Conservation (phyloP, 768 basidiomycete genomes). For the Lentinula aciculospora region DNA sequence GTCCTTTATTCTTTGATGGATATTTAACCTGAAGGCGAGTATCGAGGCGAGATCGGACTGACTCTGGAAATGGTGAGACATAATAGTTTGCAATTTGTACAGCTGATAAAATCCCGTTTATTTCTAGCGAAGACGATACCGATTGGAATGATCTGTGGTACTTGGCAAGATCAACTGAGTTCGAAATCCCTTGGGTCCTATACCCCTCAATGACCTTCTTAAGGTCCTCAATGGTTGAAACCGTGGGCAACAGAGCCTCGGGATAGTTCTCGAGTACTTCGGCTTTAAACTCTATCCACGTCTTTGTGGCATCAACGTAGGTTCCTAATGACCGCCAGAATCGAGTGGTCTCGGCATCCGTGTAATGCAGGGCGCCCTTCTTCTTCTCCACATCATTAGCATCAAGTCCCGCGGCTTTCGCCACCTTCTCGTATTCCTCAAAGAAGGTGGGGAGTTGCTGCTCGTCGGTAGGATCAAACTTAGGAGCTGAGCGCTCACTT, state of each 20-base stretch:
- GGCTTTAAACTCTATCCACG: not conserved
- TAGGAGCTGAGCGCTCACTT: not conserved
- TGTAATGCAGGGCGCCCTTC: not conserved
- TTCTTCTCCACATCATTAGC: not conserved
- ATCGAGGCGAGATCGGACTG: not conserved
- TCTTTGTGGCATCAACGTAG: not conserved
- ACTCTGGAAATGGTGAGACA: not conserved
- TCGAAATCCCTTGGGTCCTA: not conserved
- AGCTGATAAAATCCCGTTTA: not conserved
- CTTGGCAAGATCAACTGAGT: not conserved
- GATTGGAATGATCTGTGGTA: not conserved
- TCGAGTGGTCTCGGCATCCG: not conserved
- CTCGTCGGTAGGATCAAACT: not conserved
- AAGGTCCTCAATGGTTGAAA: not conserved
- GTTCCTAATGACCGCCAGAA: not conserved
- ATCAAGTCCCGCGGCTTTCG: not conserved
- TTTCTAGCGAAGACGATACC: not conserved
- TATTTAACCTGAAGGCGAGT: not conserved
- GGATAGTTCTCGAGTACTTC: not conserved
- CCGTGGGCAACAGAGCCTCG: not conserved
- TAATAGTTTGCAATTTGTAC: not conserved
- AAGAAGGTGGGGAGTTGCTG: not conserved
- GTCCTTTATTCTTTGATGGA: not conserved
- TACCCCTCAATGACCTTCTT: not conserved
- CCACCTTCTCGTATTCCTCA: not conserved